phyloP scores from a whole-genome alignment of 495 filamentous ascomycete species.

The Lasiosphaeria hispida region DNA sequence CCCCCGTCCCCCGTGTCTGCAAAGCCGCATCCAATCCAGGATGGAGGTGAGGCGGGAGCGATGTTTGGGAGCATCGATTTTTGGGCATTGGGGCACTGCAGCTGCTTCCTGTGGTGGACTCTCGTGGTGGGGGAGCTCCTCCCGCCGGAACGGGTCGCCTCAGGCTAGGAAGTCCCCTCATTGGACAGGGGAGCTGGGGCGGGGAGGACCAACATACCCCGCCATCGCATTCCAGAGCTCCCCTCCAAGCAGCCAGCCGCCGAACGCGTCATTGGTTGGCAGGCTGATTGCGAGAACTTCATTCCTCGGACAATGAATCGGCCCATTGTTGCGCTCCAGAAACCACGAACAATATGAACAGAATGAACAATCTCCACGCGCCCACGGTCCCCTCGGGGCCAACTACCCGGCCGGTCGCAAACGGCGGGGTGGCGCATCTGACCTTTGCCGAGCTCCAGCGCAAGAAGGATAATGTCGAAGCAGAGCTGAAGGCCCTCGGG shows the following conservation, averaged over 20 bases:
- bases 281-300: slow-evolving; percentile 19
- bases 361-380: slow-evolving; percentile 71
- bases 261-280: slow-evolving; percentile 28
- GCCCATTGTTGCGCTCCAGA: slow-evolving; percentile 2
- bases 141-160: slow-evolving; percentile 18
- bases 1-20: background rate
- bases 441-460: slow-evolving; percentile 57
- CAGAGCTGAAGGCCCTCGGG: slow-evolving; percentile 78
- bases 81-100: background rate
- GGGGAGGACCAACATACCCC: slow-evolving; percentile 14
- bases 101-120: background rate
- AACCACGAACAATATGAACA: slow-evolving; percentile 22
- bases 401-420: slow-evolving; percentile 48
- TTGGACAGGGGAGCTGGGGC: slow-evolving; percentile 3
- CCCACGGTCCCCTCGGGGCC: slow-evolving; percentile 74
- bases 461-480: slow-evolving; percentile 80
- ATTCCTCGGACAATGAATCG: background rate
- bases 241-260: background rate
- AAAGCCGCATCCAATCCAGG: slow-evolving; percentile 9
- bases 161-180: slow-evolving; percentile 1
- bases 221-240: slow-evolving; percentile 18
- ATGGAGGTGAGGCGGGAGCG: background rate
- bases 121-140: background rate
- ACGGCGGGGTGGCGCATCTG: slow-evolving; percentile 56
- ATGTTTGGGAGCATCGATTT: background rate